A percentile compares a stretch with the other conserved stretches of the same genome.
Evolutionary conservation across 2,329 filamentous ascomycete genomes (phyloP).

Genomic region (Laburnicola sp.): DNA sequence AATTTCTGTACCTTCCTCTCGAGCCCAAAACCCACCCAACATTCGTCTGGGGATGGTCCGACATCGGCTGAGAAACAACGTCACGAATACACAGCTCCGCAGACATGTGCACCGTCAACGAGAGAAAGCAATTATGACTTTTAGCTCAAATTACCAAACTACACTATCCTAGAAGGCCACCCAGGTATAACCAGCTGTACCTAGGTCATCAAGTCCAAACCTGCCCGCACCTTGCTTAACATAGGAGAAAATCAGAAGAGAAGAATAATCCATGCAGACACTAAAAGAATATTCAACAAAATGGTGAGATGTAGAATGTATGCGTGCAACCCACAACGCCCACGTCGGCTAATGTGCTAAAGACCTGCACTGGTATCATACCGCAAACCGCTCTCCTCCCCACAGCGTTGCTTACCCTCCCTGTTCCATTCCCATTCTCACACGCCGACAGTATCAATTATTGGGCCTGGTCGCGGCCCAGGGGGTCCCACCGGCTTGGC

Average conservation of each 20-base stretch:
- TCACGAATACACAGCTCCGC: too few species aligned
- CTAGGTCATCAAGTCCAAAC: conserved; percentile 10
- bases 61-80: too few species aligned
- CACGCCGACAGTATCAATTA: conserved; percentile 30
- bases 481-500: conserved; percentile 25
- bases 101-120: too few species aligned
- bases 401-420: conserved; percentile 1
- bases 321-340: conserved; percentile 10
- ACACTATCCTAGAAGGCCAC: conserved; percentile 28
- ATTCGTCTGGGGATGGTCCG: too few species aligned
- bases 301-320: conserved; percentile 33
- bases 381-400: conserved; percentile 19
- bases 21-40: too few species aligned
- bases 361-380: conserved; percentile 47
- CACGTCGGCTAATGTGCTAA: conserved; percentile 27
- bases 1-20: too few species aligned
- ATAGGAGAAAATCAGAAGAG: conserved; percentile 35
- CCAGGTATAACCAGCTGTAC: conserved; percentile 27
- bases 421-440: background rate
- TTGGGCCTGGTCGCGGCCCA: conserved; percentile 17
- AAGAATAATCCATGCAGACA: conserved; percentile 28
- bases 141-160: conserved; percentile 22
- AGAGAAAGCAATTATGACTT: too few species aligned
- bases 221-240: conserved; percentile 32
- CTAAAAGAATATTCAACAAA: conserved; percentile 44